Evolutionary conservation across 192 early-diverging fungal genomes (phyloP).

Genomic region (Coemansia sp.): DNA sequence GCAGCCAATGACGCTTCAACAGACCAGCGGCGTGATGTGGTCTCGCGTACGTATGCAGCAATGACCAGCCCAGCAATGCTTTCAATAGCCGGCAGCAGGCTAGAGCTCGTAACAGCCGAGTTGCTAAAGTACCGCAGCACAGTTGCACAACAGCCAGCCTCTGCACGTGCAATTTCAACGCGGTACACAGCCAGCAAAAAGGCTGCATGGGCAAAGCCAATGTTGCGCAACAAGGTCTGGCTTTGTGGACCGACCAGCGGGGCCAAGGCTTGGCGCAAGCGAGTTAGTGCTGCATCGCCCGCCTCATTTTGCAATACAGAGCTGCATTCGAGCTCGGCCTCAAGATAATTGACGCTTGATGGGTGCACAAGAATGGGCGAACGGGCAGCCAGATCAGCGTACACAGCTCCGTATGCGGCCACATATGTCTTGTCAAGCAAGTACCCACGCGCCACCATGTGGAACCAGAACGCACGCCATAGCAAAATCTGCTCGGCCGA

Average conservation of each 20-base stretch:
- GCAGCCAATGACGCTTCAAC: conserved; percentile 28
- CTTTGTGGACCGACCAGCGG: conserved; percentile 59
- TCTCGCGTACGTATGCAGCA: conserved; percentile 39
- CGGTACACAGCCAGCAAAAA: conserved; percentile 84
- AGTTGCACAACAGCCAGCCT: conserved; percentile 65
- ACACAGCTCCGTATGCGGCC: conserved; percentile 68
- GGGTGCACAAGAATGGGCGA: conserved; percentile 81
- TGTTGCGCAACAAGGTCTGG: conserved; percentile 58
- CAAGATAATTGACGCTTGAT: conserved; percentile 71
- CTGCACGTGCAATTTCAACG: conserved; percentile 76
- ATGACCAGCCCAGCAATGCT: conserved; percentile 67
- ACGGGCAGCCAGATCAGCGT: conserved; percentile 74
- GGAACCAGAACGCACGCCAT: conserved; percentile 93
- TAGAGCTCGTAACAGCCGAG: conserved; percentile 75
- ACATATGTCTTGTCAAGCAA: conserved; percentile 72
- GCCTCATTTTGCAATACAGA: conserved; percentile 70
- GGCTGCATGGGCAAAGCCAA: conserved; percentile 71
- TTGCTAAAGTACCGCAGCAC: conserved; percentile 85
- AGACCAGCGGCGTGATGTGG: conserved; percentile 35
- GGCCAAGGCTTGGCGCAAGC: conserved; percentile 45
- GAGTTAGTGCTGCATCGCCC: conserved; percentile 34
- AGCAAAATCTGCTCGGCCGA: conserved; percentile 63
- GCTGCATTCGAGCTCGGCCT: conserved; percentile 83
- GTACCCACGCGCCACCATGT: conserved; percentile 76
- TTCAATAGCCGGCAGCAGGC: conserved; percentile 72